Conservation (phyloP, 129 eudicot genomes). For the Flaveria linearis region DNA sequence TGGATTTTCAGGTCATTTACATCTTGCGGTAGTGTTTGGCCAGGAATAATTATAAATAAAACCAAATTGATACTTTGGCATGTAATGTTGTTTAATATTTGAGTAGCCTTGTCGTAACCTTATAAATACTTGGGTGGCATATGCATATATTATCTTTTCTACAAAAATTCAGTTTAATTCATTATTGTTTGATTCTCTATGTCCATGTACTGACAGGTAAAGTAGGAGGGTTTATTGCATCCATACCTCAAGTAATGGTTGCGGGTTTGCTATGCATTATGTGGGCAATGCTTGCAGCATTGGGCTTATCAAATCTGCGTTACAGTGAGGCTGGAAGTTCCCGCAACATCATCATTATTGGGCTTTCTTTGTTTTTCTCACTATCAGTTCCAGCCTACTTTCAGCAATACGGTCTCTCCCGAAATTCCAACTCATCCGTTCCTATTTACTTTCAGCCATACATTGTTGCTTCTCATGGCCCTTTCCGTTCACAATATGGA, state of each 20-base stretch:
- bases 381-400: conserved; percentile 88
- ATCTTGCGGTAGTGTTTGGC: background rate
- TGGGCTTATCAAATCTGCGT: conserved; percentile 86
- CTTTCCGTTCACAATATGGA: conserved; percentile 61
- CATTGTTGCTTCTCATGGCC: conserved; percentile 92
- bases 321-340: conserved; percentile 99
- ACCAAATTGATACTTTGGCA: background rate
- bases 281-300: conserved; percentile 98
- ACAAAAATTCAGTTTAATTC: background rate
- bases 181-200: background rate
- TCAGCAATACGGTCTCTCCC: conserved; percentile 82
- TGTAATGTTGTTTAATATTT: background rate
- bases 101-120: background rate
- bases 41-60: too few species aligned
- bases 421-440: conserved; percentile 72
- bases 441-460: conserved; percentile 88
- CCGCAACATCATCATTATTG: conserved; percentile 86
- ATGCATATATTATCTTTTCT: background rate
- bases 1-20: too few species aligned
- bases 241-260: conserved; percentile 90
- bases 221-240: conserved; percentile 95
- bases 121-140: background rate
- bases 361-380: conserved; percentile 85
- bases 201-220: conserved; percentile 59
- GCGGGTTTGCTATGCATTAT: conserved; percentile 94